A percentile compares a stretch with the other conserved stretches of the same genome.
phyloP scores from a whole-genome alignment of 2,329 filamentous ascomycete genomes.

The Cladosporium phlei region DNA sequence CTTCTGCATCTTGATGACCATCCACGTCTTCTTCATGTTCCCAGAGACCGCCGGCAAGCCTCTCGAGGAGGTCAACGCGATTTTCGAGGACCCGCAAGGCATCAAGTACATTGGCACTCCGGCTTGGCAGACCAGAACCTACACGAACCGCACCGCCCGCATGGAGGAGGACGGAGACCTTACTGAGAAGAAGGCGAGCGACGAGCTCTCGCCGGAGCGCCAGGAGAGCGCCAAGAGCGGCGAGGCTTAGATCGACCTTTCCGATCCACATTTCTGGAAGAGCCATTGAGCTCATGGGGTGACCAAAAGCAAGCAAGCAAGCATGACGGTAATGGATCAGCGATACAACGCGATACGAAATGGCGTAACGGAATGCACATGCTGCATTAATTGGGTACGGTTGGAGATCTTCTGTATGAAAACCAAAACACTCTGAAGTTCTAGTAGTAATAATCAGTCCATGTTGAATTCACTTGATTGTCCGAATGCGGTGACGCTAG shows the following conservation, averaged over 20 bases:
- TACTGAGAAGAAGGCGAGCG: constrained; percentile 19
- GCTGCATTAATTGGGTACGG: too few relatives aligned
- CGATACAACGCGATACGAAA: too few relatives aligned
- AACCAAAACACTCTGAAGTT: too few relatives aligned
- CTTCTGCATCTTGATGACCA: constrained; percentile 63
- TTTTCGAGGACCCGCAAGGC: constrained; percentile 51
- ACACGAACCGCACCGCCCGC: constrained; percentile 15
- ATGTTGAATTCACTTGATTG: too few relatives aligned
- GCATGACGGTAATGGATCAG: too few relatives aligned
- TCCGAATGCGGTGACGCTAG: too few relatives aligned
- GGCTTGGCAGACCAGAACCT: constrained; percentile 50
- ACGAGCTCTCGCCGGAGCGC: constrained; percentile 18
- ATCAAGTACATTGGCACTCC: constrained; percentile 46
- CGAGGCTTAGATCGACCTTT: not conserved
- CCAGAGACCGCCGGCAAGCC: constrained; percentile 69
- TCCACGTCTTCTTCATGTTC: constrained; percentile 64
- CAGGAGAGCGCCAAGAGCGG: constrained; percentile 9
- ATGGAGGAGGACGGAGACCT: constrained; percentile 22
- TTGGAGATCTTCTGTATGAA: too few relatives aligned
- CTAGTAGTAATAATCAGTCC: too few relatives aligned
- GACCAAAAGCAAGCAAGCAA: too few relatives aligned
- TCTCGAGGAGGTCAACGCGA: constrained; percentile 70
- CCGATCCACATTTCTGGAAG: too few relatives aligned
- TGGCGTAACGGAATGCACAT: too few relatives aligned
- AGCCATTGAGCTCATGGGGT: too few relatives aligned